A percentile compares a stretch with the other conserved stretches of the same genome.
Conservation (phyloP, 164 flowering plant species). For the Liquidambar formosana region DNA sequence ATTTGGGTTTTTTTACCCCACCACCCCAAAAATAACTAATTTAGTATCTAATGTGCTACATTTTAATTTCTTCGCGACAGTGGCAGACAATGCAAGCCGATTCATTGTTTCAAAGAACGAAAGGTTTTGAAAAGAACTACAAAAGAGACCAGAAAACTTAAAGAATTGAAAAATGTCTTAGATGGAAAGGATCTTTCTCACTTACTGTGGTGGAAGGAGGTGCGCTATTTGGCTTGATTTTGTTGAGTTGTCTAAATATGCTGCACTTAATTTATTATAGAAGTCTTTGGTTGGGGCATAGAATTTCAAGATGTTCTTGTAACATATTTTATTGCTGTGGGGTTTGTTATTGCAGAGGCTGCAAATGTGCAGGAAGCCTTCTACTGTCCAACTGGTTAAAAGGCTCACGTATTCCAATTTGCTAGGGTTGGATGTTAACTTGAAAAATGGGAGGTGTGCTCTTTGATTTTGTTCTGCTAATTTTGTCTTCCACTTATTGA, state of each 20-base stretch:
- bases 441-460: constrained; percentile 83
- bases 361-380: constrained; percentile 71
- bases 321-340: background rate
- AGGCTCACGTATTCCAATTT: constrained; percentile 76
- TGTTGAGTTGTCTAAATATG: background rate
- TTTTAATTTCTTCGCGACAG: constrained; percentile 9
- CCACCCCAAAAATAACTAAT: no score
- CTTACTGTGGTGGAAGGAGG: constrained; percentile 97
- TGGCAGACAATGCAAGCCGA: constrained; percentile 19
- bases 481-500: background rate
- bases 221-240: constrained; percentile 15
- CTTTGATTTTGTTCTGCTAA: background rate
- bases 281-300: background rate
- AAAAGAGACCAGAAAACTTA: constrained; percentile 48
- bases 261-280: background rate
- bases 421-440: constrained; percentile 71
- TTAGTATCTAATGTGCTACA: background rate
- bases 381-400: constrained; percentile 63
- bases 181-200: constrained; percentile 66
- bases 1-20: no score
- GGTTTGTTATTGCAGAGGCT: constrained; percentile 56
- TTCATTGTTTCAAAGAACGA: constrained; percentile 35
- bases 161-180: constrained; percentile 28
- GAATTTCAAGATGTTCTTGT: background rate
- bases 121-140: constrained; percentile 33